Evolutionary conservation across 305 asterid genomes (phyloP).

Genomic region (Fraxinus platypoda): DNA sequence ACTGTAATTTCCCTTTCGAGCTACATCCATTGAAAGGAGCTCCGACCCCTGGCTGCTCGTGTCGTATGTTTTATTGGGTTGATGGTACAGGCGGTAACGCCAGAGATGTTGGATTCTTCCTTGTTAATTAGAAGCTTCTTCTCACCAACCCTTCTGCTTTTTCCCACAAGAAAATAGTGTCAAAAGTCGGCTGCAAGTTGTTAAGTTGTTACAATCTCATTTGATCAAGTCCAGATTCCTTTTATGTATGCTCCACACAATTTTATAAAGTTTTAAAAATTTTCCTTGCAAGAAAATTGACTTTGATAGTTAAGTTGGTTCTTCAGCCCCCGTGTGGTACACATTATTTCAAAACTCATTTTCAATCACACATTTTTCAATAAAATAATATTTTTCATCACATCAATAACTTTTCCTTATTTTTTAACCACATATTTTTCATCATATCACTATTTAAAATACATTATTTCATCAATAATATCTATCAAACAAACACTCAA

Average conservation of each 20-base stretch:
- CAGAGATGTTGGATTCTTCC: not conserved
- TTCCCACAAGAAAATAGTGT: not conserved
- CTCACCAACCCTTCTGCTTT: not conserved
- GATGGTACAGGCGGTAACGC: not conserved
- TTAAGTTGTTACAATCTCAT: not conserved
- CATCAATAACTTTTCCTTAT: too few species aligned
- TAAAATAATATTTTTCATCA: too few species aligned
- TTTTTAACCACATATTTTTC: too few species aligned
- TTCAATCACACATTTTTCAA: too few species aligned
- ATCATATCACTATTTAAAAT: too few species aligned
- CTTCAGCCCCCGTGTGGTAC: not conserved
- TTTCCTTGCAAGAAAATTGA: not conserved
- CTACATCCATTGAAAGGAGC: not conserved
- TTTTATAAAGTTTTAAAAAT: not conserved
- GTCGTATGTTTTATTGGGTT: not conserved
- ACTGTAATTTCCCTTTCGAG: not conserved
- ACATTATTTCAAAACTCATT: too few species aligned
- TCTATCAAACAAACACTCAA: not conserved
- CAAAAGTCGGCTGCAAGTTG: not conserved
- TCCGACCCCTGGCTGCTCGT: not conserved
- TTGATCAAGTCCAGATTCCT: not conserved
- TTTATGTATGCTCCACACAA: not conserved
- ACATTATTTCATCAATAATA: too few species aligned
- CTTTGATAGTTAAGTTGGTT: not conserved
- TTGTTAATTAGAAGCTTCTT: not conserved